Percentiles rank a stretch among this genome's conserved stretches.
phyloP scores from a whole-genome alignment of 805 yeast species.

The Candida gorgasii region DNA sequence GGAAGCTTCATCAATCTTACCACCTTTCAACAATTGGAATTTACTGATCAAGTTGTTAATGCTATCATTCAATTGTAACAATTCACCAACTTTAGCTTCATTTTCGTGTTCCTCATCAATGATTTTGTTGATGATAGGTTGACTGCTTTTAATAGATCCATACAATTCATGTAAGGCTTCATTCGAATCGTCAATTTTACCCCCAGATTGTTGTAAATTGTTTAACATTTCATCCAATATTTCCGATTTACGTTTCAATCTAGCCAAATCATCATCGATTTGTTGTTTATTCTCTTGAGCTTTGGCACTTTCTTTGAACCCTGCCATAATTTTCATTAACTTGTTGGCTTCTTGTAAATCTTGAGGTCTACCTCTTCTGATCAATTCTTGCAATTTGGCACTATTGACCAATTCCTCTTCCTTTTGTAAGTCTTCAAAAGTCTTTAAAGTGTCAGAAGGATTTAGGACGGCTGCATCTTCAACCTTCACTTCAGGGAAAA shows the following conservation, averaged over 20 bases:
- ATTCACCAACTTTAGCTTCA: constrained; percentile 62
- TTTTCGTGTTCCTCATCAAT: constrained; percentile 73
- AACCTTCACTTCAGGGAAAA: constrained; percentile 85
- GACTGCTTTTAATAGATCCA: constrained; percentile 75
- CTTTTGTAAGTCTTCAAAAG: constrained; percentile 85
- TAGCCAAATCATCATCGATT: constrained; percentile 80
- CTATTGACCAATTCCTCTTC: constrained; percentile 92
- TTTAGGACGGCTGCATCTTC: constrained; percentile 93
- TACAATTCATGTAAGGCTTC: constrained; percentile 83
- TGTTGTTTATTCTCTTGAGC: constrained; percentile 72
- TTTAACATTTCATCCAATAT: constrained; percentile 83
- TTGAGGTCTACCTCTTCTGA: constrained; percentile 92
- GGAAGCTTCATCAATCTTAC: constrained; percentile 58
- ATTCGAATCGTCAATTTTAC: constrained; percentile 44
- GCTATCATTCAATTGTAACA: constrained; percentile 71
- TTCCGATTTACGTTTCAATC: constrained; percentile 82
- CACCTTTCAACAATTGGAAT: constrained; percentile 63
- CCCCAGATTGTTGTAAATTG: constrained; percentile 43
- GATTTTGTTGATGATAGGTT: constrained; percentile 83
- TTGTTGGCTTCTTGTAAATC: constrained; percentile 96
- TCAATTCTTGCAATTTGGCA: constrained; percentile 93
- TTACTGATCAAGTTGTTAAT: constrained; percentile 69
- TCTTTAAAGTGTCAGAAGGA: constrained; percentile 83
- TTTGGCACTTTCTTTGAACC: constrained; percentile 79
- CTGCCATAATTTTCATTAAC: constrained; percentile 97